Conservation (phyloP, 2,329 filamentous ascomycete genomes). For the Chalara sp. region DNA sequence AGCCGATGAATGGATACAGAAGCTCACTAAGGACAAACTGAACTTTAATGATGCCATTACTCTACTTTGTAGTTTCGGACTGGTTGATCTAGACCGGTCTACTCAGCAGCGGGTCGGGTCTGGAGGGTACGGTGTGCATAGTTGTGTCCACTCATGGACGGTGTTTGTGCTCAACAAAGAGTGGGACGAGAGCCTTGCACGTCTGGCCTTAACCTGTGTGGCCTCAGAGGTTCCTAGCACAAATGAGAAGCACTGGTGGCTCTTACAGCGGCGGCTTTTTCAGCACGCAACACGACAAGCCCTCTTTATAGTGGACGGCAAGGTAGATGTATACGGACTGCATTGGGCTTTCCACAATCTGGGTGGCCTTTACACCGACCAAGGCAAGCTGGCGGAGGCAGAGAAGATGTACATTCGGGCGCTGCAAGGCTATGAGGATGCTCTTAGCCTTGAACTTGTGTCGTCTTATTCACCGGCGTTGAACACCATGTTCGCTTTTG, state of each 20-base stretch:
- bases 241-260: constrained; percentile 9
- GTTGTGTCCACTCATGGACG: constrained; percentile 10
- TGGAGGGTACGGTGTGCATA: constrained; percentile 12
- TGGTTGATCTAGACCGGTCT: constrained; percentile 8
- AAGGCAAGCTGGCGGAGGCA: constrained; percentile 1
- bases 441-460: constrained; percentile 11
- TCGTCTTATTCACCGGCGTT: constrained; percentile 24
- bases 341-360: constrained; percentile 10
- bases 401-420: constrained; percentile 2
- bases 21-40: constrained; percentile 9
- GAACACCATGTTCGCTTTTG: constrained; percentile 20
- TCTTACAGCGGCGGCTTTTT: constrained; percentile 2
- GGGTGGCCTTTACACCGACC: constrained; percentile 14
- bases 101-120: constrained; percentile 3
- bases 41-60: constrained; percentile 7
- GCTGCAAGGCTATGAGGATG: not conserved
- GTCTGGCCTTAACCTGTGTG: constrained; percentile 4
- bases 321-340: constrained; percentile 5
- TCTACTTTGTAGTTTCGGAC: constrained; percentile 9
- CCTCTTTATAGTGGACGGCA: constrained; percentile 5
- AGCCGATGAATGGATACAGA: constrained; percentile 8
- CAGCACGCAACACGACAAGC: constrained; percentile 2
- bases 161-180: constrained; percentile 8
- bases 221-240: constrained; percentile 6
- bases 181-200: constrained; percentile 6